Percentiles rank a stretch among this genome's conserved stretches.
These are phyloP conservation scores for Pharnaceum exiguum DNA, from an alignment of 148 eudicot species.

Conservation along the genomic window DNA sequence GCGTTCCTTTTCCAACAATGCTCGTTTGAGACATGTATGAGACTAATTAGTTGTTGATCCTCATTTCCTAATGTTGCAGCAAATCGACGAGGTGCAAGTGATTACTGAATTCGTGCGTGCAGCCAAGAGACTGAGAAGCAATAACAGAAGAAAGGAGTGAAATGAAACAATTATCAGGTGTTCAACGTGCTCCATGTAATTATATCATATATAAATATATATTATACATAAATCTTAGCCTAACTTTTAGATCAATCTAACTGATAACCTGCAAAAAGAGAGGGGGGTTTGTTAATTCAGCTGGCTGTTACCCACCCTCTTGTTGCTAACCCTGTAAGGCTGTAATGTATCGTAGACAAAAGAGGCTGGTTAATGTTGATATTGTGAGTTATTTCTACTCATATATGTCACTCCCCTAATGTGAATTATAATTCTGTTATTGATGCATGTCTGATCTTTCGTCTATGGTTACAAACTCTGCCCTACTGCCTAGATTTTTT, in stretches of 20 bases:
- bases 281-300: slow-evolving; percentile 13
- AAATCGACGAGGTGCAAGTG: slow-evolving; percentile 79
- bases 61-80: slow-evolving; percentile 33
- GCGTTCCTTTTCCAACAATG: not conserved
- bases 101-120: slow-evolving; percentile 64
- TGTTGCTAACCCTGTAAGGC: slow-evolving; percentile 26
- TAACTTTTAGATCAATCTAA: slow-evolving; percentile 30
- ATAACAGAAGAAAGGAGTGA: slow-evolving; percentile 20
- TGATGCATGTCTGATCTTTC: not conserved
- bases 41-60: not conserved
- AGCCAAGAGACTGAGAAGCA: slow-evolving; percentile 58
- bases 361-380: slow-evolving; percentile 11
- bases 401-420: not conserved
- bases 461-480: too few species aligned
- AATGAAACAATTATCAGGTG: not conserved
- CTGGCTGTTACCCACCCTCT: slow-evolving; percentile 10
- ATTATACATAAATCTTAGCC: slow-evolving; percentile 26
- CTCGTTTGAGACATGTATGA: not conserved
- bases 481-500: too few species aligned
- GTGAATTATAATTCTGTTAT: not conserved
- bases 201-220: slow-evolving; percentile 22
- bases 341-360: slow-evolving; percentile 16
- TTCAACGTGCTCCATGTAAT: slow-evolving; percentile 21
- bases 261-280: slow-evolving; percentile 6
- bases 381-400: slow-evolving; percentile 16